phyloP scores from a whole-genome alignment of 1,284 basidiomycete genomes.

The Fomitopsis pinicola region DNA sequence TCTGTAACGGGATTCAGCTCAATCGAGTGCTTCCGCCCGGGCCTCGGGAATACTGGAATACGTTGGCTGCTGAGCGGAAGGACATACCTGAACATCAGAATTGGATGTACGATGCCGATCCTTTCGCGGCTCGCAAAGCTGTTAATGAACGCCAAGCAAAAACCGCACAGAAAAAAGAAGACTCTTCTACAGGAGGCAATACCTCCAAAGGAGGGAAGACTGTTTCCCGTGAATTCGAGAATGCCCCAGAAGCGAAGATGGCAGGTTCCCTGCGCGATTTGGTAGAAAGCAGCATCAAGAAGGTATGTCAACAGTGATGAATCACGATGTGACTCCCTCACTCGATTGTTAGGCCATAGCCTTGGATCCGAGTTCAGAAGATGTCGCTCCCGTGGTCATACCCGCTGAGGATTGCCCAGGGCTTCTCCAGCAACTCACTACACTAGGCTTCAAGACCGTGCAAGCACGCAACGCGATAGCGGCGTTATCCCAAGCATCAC shows the following conservation, averaged over 20 bases:
- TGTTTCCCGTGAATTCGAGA: conserved; percentile 50
- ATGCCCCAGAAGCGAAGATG: conserved; percentile 85
- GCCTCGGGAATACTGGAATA: conserved; percentile 82
- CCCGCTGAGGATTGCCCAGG: conserved; percentile 39
- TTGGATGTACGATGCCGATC: conserved; percentile 87
- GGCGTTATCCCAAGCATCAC: conserved; percentile 51
- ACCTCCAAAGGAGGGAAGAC: conserved; percentile 8
- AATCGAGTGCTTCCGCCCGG: conserved; percentile 77
- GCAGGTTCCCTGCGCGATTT: conserved; percentile 70
- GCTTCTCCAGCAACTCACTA: conserved; percentile 42
- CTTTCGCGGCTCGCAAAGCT: conserved; percentile 70
- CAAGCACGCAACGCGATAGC: conserved; percentile 47
- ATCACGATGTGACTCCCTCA: not conserved
- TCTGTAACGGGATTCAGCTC: conserved; percentile 77
- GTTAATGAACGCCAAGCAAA: conserved; percentile 65
- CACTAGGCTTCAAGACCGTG: conserved; percentile 51
- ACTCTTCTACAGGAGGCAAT: conserved; percentile 10
- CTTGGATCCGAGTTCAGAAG: conserved; percentile 49
- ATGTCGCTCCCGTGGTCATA: conserved; percentile 41
- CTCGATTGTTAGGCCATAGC: conserved; percentile 39
- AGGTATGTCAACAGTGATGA: conserved; percentile 37
- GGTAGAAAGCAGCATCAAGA: conserved; percentile 81
- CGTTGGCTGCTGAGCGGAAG: conserved; percentile 70
- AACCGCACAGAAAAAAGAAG: conserved; percentile 41
- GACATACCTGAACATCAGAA: conserved; percentile 62